A percentile compares a stretch with the other conserved stretches of the same genome.
Evolutionary conservation across 139 green algal genomes (phyloP).

Genomic region (Dunaliella primolecta): DNA sequence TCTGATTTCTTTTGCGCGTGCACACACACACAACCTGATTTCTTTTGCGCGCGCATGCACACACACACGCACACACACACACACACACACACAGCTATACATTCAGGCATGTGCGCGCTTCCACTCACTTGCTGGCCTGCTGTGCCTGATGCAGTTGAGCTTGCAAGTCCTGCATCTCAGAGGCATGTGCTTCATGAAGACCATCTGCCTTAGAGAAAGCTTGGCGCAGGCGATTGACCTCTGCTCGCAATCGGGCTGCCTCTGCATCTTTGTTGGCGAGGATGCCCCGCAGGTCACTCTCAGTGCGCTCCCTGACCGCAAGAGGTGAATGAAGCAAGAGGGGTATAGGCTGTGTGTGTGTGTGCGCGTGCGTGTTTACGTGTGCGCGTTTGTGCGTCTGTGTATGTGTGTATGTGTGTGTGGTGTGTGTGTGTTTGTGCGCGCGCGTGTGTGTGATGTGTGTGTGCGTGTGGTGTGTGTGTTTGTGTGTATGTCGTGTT

Average conservation of each 20-base stretch:
- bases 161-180: slow-evolving; percentile 19
- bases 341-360: too few relatives aligned
- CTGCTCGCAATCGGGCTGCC: slow-evolving; percentile 21
- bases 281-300: slow-evolving; percentile 13
- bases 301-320: slow-evolving; percentile 22
- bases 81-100: too few relatives aligned
- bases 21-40: too few relatives aligned
- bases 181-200: slow-evolving; percentile 10
- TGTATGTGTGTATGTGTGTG: neutral
- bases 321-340: too few relatives aligned
- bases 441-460: neutral
- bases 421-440: neutral
- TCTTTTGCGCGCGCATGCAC: too few relatives aligned
- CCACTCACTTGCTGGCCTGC: slow-evolving; percentile 19
- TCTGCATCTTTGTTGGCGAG: slow-evolving; percentile 28
- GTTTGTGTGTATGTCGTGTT: neutral
- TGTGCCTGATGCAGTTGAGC: slow-evolving; percentile 20
- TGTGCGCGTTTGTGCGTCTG: neutral
- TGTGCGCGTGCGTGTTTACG: neutral
- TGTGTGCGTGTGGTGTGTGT: neutral
- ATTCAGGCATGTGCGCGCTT: too few relatives aligned
- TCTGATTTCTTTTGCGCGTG: too few relatives aligned
- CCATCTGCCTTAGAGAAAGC: slow-evolving; percentile 18
- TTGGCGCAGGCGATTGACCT: slow-evolving; percentile 26
- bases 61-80: too few relatives aligned